Evolutionary conservation across 805 yeast species (phyloP).

Genomic region (Brettanomyces sp.): DNA sequence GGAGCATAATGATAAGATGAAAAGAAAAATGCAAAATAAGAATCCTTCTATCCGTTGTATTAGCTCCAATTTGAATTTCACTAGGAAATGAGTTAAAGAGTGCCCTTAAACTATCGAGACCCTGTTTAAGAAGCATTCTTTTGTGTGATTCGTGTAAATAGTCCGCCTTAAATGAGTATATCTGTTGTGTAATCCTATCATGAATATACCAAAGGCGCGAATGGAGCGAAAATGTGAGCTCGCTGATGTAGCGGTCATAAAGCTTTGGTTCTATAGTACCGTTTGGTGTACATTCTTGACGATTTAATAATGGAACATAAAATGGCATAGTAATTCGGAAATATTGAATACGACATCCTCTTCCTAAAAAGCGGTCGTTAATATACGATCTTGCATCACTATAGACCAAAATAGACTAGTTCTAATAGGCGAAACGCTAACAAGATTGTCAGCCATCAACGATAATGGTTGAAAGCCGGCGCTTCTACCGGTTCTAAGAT

Average conservation of each 20-base stretch:
- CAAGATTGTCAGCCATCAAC: background rate
- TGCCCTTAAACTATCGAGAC: conserved; percentile 16
- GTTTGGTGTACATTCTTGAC: background rate
- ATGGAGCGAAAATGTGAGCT: conserved; percentile 19
- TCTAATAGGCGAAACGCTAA: conserved; percentile 10
- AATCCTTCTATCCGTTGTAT: conserved; percentile 14
- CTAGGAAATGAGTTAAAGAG: conserved; percentile 18
- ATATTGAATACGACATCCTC: conserved; percentile 26
- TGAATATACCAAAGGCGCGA: conserved; percentile 24
- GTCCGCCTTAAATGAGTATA: conserved; percentile 26
- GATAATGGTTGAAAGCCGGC: background rate
- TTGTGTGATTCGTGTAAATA: conserved; percentile 25
- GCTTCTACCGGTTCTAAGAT: conserved; percentile 8
- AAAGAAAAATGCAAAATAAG: conserved; percentile 23
- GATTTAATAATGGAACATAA: conserved; percentile 12
- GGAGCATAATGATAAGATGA: conserved; percentile 17
- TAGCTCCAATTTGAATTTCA: conserved; percentile 7
- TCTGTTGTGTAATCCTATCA: conserved; percentile 24
- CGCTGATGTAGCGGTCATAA: conserved; percentile 10
- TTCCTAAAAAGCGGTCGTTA: conserved; percentile 25
- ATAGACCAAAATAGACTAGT: conserved; percentile 24
- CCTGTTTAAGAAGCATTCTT: conserved; percentile 21
- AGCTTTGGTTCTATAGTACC: background rate
- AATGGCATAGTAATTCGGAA: conserved; percentile 24
- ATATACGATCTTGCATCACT: conserved; percentile 23